phyloP scores from a whole-genome alignment of 768 basidiomycete species.

The Mycena venus region DNA sequence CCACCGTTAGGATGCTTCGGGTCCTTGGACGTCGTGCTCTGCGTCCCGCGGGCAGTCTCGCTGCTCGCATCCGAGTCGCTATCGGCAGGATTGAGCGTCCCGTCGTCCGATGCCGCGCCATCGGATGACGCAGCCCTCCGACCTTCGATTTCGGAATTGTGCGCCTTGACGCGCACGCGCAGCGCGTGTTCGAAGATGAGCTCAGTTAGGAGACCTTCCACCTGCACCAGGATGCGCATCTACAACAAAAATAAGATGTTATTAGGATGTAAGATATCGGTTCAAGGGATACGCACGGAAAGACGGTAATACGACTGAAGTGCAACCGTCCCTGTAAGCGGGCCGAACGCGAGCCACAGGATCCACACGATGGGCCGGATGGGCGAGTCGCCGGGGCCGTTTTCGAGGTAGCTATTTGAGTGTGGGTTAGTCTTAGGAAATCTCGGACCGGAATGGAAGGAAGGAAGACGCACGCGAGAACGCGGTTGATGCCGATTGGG shows the following conservation, averaged over 20 bases:
- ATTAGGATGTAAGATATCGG: no score
- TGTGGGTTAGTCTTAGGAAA: constrained; percentile 2
- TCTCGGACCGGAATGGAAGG: background rate
- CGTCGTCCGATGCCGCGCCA: background rate
- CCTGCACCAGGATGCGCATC: constrained; percentile 38
- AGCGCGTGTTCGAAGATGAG: constrained; percentile 49
- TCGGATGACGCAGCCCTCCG: background rate
- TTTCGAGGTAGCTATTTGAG: constrained; percentile 54
- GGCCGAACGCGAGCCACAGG: constrained; percentile 50
- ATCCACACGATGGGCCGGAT: constrained; percentile 69
- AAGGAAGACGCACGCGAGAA: constrained; percentile 17
- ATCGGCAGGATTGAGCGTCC: constrained; percentile 16
- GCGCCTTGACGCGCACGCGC: constrained; percentile 65
- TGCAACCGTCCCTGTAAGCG: constrained; percentile 46
- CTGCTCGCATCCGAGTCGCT: constrained; percentile 33
- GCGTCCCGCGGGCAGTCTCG: constrained; percentile 24
- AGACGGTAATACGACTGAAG: constrained; percentile 57
- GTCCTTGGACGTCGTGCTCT: constrained; percentile 28
- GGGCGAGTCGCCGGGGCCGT: constrained; percentile 50
- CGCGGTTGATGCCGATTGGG: constrained; percentile 32
- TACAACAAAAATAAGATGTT: background rate
- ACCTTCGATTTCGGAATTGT: constrained; percentile 14
- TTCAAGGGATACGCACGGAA: constrained; percentile 7
- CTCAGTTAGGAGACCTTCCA: constrained; percentile 40
- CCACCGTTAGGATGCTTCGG: constrained; percentile 4